A percentile compares a stretch with the other conserved stretches of the same genome.
These are phyloP conservation scores for Sanghuangporus baumii DNA, from an alignment of 1,284 basidiomycete genomes.

Conservation along the genomic window DNA sequence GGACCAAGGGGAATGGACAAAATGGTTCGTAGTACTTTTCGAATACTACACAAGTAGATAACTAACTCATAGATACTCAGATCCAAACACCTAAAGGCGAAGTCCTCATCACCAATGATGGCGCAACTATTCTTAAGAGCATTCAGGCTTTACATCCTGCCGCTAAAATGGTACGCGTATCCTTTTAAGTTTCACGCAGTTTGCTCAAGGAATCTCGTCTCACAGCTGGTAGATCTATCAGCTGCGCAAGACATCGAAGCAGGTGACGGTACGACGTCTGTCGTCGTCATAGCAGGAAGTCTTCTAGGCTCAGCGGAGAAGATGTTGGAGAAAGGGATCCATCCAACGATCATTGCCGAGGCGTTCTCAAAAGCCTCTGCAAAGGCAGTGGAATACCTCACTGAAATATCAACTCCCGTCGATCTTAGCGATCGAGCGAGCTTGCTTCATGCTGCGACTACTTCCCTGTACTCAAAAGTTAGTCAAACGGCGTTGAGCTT, in stretches of 20 bases:
- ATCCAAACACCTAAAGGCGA: slow-evolving; percentile 98
- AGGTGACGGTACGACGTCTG: slow-evolving; percentile 98
- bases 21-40: slow-evolving; percentile 63
- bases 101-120: slow-evolving; percentile 98
- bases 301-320: slow-evolving; percentile 95
- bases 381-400: slow-evolving; percentile 93
- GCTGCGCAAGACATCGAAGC: slow-evolving; percentile 98
- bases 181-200: neutral
- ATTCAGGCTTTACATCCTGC: slow-evolving; percentile 98
- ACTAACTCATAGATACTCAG: slow-evolving; percentile 36
- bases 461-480: slow-evolving; percentile 95
- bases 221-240: slow-evolving; percentile 91
- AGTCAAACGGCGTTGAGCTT: slow-evolving; percentile 14
- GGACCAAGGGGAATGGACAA: slow-evolving; percentile 99
- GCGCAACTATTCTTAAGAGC: slow-evolving; percentile 96
- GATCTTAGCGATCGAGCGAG: slow-evolving; percentile 87
- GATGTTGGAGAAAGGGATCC: slow-evolving; percentile 95
- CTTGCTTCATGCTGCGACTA: slow-evolving; percentile 89
- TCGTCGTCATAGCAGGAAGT: slow-evolving; percentile 94
- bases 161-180: slow-evolving; percentile 81
- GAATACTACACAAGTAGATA: slow-evolving; percentile 2
- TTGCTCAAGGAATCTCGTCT: neutral
- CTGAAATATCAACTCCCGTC: slow-evolving; percentile 90
- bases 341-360: slow-evolving; percentile 97
- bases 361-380: slow-evolving; percentile 89